These are phyloP conservation scores for Monosporascus sp. DNA, from an alignment of 2,329 filamentous ascomycete genomes.

Conservation along the genomic window DNA sequence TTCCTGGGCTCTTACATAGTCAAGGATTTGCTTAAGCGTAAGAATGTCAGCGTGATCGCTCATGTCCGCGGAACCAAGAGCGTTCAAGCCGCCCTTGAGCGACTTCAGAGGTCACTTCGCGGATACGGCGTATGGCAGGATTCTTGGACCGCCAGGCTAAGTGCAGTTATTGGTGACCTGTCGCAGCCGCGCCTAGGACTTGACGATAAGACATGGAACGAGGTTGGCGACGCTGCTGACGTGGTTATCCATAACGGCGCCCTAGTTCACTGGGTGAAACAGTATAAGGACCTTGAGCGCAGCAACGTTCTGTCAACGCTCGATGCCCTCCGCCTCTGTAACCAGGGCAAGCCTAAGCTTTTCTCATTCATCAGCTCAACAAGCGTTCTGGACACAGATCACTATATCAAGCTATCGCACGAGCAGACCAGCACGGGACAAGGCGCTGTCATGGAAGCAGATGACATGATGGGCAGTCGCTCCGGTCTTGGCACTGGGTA, in stretches of 20 bases:
- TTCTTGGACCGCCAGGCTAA: constrained; percentile 60
- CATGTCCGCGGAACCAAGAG: constrained; percentile 67
- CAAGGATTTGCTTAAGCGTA: constrained; percentile 64
- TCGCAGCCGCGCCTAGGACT: constrained; percentile 69
- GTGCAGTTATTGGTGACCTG: constrained; percentile 68
- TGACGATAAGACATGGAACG: constrained; percentile 59
- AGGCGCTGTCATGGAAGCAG: constrained; percentile 63
- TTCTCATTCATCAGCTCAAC: constrained; percentile 82
- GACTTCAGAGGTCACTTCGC: constrained; percentile 61
- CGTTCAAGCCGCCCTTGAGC: constrained; percentile 51
- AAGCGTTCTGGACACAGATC: constrained; percentile 71
- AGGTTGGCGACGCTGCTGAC: constrained; percentile 61
- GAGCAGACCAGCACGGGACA: constrained; percentile 55
- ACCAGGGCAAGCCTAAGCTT: constrained; percentile 70
- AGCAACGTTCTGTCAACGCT: constrained; percentile 80
- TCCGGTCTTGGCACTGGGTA: constrained; percentile 80
- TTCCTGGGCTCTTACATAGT: constrained; percentile 82
- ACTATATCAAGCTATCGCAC: constrained; percentile 72
- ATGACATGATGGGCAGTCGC: constrained; percentile 72
- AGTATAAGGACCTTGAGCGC: constrained; percentile 64
- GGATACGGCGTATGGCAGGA: constrained; percentile 78
- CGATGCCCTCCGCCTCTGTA: constrained; percentile 70
- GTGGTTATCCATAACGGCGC: constrained; percentile 80
- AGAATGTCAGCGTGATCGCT: constrained; percentile 60
- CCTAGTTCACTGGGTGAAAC: constrained; percentile 73